phyloP scores from a whole-genome alignment of 345 rosid genomes.

The Mangifera indica region DNA sequence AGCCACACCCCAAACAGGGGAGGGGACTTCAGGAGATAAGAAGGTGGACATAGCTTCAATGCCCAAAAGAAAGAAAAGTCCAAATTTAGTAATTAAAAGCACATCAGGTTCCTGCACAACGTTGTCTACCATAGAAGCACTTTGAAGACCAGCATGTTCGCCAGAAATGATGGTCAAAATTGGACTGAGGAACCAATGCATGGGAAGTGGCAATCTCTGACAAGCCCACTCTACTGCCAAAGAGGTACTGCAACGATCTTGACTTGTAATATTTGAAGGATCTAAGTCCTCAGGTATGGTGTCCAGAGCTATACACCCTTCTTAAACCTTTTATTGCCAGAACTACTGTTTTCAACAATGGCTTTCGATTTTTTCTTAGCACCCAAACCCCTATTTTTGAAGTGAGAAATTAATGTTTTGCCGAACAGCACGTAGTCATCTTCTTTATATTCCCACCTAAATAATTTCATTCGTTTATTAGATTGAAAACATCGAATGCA shows the following conservation, averaged over 20 bases:
- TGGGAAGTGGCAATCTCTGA: slow-evolving; percentile 84
- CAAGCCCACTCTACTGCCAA: slow-evolving; percentile 66
- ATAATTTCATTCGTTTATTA: slow-evolving; percentile 31
- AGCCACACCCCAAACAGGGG: slow-evolving; percentile 55
- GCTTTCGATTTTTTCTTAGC: slow-evolving; percentile 55
- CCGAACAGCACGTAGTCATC: slow-evolving; percentile 53
- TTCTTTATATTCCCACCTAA: slow-evolving; percentile 45
- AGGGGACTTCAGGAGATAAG: slow-evolving; percentile 32
- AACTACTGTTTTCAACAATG: slow-evolving; percentile 16
- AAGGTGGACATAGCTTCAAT: slow-evolving; percentile 59
- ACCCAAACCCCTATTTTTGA: slow-evolving; percentile 63
- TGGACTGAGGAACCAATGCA: slow-evolving; percentile 93
- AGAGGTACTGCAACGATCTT: slow-evolving; percentile 30
- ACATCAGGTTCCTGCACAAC: slow-evolving; percentile 27
- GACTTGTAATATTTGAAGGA: slow-evolving; percentile 37
- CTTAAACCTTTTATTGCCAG: slow-evolving; percentile 25
- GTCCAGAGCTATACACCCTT: slow-evolving; percentile 46
- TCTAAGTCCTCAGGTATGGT: slow-evolving; percentile 76
- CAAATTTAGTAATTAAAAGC: slow-evolving; percentile 63
- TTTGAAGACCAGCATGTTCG: slow-evolving; percentile 33
- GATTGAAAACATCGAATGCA: slow-evolving; percentile 36
- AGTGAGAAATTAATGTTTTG: slow-evolving; percentile 60
- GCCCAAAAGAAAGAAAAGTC: slow-evolving; percentile 78
- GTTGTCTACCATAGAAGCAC: slow-evolving; percentile 24
- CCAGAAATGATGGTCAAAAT: slow-evolving; percentile 45